A percentile compares a stretch with the other conserved stretches of the same genome.
Evolutionary conservation across 129 eudicot species (phyloP).

Genomic region (Lactuca sativa): DNA sequence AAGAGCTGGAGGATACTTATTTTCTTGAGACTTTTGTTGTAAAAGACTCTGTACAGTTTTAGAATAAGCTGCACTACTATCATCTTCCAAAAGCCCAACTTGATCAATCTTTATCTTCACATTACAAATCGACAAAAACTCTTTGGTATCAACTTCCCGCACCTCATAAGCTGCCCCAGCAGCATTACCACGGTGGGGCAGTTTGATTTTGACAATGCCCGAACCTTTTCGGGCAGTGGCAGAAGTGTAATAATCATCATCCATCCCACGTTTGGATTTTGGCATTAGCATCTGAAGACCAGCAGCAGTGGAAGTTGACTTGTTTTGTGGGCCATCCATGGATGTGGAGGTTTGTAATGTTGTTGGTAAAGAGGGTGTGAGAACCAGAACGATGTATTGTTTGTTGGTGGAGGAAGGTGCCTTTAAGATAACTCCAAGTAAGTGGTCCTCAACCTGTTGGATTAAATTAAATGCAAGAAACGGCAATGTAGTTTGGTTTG

Average conservation of each 20-base stretch:
- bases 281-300: constrained; percentile 70
- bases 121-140: constrained; percentile 75
- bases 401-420: constrained; percentile 63
- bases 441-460: constrained; percentile 82
- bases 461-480: no score
- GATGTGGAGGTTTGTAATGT: constrained; percentile 35
- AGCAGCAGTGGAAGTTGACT: constrained; percentile 6
- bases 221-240: constrained; percentile 78
- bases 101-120: constrained; percentile 74
- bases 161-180: constrained; percentile 88
- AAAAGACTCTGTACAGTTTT: constrained; percentile 65
- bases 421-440: constrained; percentile 87
- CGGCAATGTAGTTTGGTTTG: no score
- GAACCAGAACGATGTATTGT: constrained; percentile 74
- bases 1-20: constrained; percentile 88
- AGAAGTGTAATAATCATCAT: constrained; percentile 83
- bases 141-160: constrained; percentile 64
- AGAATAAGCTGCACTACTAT: constrained; percentile 78
- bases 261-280: constrained; percentile 77
- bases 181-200: constrained; percentile 83
- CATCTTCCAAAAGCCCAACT: constrained; percentile 86
- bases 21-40: constrained; percentile 65
- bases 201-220: constrained; percentile 63
- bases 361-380: constrained; percentile 72
- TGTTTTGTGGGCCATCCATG: constrained; percentile 33